Percentiles rank a stretch among this genome's conserved stretches.
Evolutionary conservation across 164 flowering plant species (phyloP).

Genomic region (Echeveria elegans): DNA sequence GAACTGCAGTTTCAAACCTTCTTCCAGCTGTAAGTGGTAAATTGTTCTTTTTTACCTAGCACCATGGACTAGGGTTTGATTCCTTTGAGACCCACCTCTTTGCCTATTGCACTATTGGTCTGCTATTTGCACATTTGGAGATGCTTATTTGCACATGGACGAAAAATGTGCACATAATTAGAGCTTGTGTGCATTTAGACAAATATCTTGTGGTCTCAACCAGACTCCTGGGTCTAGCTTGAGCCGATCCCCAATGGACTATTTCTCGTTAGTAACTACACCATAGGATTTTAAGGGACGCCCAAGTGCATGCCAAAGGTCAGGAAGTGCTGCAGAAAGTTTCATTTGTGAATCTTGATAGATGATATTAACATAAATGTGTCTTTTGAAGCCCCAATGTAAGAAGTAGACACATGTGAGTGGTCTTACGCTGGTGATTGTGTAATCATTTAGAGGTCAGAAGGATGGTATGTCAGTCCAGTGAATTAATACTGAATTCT

Average conservation of each 20-base stretch:
- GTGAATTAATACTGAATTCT: not conserved
- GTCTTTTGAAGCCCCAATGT: not conserved
- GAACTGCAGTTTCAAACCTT: constrained; percentile 98
- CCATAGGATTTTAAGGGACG: too few relatives aligned
- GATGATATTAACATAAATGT: not conserved
- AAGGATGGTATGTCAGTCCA: not conserved
- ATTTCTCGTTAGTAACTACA: not conserved
- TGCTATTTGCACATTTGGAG: too few relatives aligned
- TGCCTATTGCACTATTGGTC: too few relatives aligned
- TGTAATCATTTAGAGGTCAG: not conserved
- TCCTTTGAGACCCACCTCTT: too few relatives aligned
- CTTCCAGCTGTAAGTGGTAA: constrained; percentile 79
- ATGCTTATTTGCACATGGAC: too few relatives aligned
- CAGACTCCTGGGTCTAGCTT: too few relatives aligned
- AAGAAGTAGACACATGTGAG: not conserved
- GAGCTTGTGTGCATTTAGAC: too few relatives aligned
- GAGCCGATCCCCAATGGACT: too few relatives aligned
- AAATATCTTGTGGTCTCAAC: too few relatives aligned
- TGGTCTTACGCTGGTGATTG: not conserved
- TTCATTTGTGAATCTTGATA: not conserved
- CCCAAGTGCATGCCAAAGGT: not conserved
- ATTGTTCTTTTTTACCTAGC: not conserved
- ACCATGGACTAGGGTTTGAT: not conserved
- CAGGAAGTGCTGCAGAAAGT: not conserved
- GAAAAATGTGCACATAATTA: too few relatives aligned